Evolutionary conservation across 2,329 filamentous ascomycete species (phyloP).

Genomic region (Calonectria leucothoes): DNA sequence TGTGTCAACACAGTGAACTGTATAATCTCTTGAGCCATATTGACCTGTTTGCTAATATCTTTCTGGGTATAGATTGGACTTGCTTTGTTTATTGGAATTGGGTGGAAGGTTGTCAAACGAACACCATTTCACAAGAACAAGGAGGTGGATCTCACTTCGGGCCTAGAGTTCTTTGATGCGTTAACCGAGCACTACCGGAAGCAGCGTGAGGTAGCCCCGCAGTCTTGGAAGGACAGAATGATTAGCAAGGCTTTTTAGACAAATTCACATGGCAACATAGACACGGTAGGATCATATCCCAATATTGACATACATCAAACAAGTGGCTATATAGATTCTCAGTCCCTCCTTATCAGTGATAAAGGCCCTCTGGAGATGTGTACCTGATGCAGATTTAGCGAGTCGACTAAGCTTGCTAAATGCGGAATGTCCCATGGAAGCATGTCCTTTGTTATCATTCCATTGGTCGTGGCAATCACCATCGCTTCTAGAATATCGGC

Average conservation of each 20-base stretch:
- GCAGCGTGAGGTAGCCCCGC: background rate
- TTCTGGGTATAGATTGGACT: background rate
- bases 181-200: background rate
- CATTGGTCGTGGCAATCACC: background rate
- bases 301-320: background rate
- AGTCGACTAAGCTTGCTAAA: background rate
- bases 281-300: background rate
- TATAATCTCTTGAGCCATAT: too few species aligned
- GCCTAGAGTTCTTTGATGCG: background rate
- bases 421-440: background rate
- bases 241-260: background rate
- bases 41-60: background rate
- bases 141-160: background rate
- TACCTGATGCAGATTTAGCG: background rate
- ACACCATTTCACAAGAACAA: background rate
- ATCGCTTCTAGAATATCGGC: background rate
- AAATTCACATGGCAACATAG: background rate
- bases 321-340: background rate
- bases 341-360: background rate
- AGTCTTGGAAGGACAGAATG: background rate
- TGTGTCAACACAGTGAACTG: background rate
- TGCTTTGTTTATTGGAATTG: background rate
- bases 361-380: background rate
- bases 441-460: background rate
- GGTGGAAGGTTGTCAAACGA: background rate